Base-by-base conservation (phyloP, 352 stramenopile genomes). In the Peronospora farinosa region DNA sequence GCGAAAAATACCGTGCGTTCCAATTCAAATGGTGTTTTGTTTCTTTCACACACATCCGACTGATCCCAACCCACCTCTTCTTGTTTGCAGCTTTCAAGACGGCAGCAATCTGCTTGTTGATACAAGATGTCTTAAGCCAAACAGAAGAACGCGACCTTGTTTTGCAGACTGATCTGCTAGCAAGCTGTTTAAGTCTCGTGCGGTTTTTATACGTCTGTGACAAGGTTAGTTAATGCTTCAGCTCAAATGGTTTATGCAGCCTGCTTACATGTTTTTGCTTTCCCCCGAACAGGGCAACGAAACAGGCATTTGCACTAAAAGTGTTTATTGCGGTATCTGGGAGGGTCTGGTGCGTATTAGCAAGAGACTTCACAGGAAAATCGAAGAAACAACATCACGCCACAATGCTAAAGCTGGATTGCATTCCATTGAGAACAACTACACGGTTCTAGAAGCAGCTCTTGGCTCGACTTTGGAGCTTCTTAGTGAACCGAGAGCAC, bases 191-290 rank as follows among this genome's bases (percentile, higher is more conserved):
- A 6, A 91, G 80, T 55, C 52, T 91, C 2, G 15, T 84, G 39
- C 63, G 80, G 4, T 88, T 89, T 35, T 47, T 88, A 1, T 51
- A 50, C 23, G 83, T 90, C 16, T 66, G 78, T 17, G 78, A 90
- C 47, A 78, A 82, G 57, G 77, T 86, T 10, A 3, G 46, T 62
- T 35, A 23, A 52, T 46, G 23, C 36, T 51, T 11, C 5, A 63
- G 56, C 5, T 40, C 7, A 17, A 17, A 21, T 19, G 11, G 11
- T 40, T 15, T 3, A n/a, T 19, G 17, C 10, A 27, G 16, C 1
- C 28, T 41, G 5, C 3, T 40, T 25, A 9, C 0, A 16, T 43
- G 7, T 25, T n/a, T 53, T n/a, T 33, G 28, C 4, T 33, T 50
- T 5, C 11, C 39, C 10, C 10, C 47, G 9, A 35, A 43, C 19